Conservation (phyloP, 169 alveolate species). For the Cryptosporidium baileyi region DNA sequence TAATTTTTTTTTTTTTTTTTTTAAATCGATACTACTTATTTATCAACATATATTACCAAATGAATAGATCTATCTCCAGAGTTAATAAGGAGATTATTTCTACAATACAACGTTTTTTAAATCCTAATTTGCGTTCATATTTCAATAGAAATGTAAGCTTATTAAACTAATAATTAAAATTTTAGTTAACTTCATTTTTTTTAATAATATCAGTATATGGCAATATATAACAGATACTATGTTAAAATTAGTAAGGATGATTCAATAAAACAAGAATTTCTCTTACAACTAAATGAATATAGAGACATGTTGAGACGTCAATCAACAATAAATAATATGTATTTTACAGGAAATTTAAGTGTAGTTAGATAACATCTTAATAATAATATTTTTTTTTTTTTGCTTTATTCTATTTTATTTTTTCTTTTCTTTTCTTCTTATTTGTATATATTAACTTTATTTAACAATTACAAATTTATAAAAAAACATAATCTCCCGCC, state of each 20-base stretch:
- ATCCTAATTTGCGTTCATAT: slow-evolving; percentile 36
- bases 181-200: not conserved
- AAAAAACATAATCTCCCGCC: too few relatives aligned
- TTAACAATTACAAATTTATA: too few relatives aligned
- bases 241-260: slow-evolving; percentile 1
- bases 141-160: slow-evolving; percentile 58
- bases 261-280: not conserved
- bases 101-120: not conserved
- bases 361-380: not conserved
- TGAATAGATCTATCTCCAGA: not conserved
- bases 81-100: not conserved
- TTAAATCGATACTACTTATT: not conserved
- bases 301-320: slow-evolving; percentile 38
- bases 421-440: too few relatives aligned
- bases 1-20: not conserved
- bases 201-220: not conserved
- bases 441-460: too few relatives aligned
- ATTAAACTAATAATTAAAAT: not conserved
- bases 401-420: too few relatives aligned
- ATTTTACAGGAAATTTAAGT: slow-evolving; percentile 10
- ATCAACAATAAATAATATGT: slow-evolving; percentile 25
- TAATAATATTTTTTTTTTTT: too few relatives aligned
- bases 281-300: slow-evolving; percentile 5
- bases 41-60: not conserved
- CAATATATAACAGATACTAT: not conserved